These are phyloP conservation scores for Houttuynia cordata DNA, from an alignment of 164 flowering plant genomes.

Conservation along the genomic window DNA sequence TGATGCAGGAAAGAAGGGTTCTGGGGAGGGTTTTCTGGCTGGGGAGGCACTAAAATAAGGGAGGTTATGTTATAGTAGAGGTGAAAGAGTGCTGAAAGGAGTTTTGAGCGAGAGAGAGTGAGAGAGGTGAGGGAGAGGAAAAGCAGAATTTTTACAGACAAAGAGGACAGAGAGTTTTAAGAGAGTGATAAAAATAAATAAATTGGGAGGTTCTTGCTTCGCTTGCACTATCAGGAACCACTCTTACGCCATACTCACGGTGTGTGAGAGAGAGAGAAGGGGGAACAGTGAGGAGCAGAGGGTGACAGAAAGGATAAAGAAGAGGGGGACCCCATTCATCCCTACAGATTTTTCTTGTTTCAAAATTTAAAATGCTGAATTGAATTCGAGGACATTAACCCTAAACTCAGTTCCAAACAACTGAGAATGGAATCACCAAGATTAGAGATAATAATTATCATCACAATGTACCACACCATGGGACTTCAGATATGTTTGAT, in stretches of 20 bases:
- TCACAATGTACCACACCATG: too few relatives aligned
- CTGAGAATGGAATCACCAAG: too few relatives aligned
- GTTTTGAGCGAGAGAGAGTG: conserved; percentile 5
- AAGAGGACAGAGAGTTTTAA: conserved; percentile 16
- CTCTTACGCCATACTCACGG: conserved; percentile 48
- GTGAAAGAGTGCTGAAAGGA: conserved; percentile 2
- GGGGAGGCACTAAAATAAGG: not conserved
- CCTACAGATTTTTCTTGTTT: too few relatives aligned
- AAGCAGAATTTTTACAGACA: conserved; percentile 20
- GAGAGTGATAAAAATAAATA: conserved; percentile 16
- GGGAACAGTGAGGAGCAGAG: conserved; percentile 5
- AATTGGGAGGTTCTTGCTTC: conserved; percentile 63
- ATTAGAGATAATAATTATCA: too few relatives aligned
- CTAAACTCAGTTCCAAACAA: too few relatives aligned
- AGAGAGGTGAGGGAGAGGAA: conserved; percentile 4
- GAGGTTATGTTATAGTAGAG: not conserved
- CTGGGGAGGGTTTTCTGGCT: not conserved
- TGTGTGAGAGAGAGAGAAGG: conserved; percentile 24
- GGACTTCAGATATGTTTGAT: too few relatives aligned
- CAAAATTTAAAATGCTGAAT: not conserved
- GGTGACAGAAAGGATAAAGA: not conserved
- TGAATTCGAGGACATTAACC: not conserved
- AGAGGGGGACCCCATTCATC: not conserved
- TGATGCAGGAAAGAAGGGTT: not conserved
- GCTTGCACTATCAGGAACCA: conserved; percentile 93